Conservation (phyloP, 2,329 filamentous ascomycete species). For the Blastomyces emzantsi region DNA sequence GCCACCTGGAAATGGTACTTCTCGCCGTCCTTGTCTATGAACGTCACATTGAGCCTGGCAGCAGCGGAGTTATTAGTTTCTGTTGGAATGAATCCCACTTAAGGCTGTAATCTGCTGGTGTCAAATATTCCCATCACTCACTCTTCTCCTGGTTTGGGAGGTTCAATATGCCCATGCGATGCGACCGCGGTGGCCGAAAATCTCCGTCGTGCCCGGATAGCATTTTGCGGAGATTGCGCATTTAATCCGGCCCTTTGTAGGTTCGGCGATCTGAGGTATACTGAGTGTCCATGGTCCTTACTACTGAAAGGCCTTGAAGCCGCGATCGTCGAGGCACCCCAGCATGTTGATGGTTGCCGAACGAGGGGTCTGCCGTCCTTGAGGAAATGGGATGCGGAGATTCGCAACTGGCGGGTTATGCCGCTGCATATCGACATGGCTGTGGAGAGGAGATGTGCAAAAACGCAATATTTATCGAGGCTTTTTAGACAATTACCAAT, state of each 20-base stretch:
- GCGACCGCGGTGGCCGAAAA: slow-evolving; percentile 58
- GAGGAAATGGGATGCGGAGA: slow-evolving; percentile 6
- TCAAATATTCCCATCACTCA: slow-evolving; percentile 40
- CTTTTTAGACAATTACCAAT: not conserved
- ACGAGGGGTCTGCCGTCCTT: not conserved
- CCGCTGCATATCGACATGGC: slow-evolving; percentile 10
- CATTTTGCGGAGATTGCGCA: slow-evolving; percentile 14
- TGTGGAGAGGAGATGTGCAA: not conserved
- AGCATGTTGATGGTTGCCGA: slow-evolving; percentile 5
- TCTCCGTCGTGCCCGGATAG: slow-evolving; percentile 32
- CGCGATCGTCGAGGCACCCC: slow-evolving; percentile 6
- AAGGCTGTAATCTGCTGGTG: not conserved
- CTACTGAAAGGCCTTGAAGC: not conserved
- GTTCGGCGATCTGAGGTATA: slow-evolving; percentile 7
- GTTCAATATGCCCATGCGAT: slow-evolving; percentile 68
- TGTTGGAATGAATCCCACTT: not conserved
- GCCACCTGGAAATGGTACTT: slow-evolving; percentile 69
- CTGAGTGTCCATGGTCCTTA: not conserved
- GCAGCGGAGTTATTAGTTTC: not conserved
- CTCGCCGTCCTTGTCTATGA: slow-evolving; percentile 81
- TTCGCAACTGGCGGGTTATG: slow-evolving; percentile 7
- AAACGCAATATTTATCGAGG: not conserved
- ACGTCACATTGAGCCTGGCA: slow-evolving; percentile 71
- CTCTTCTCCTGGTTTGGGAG: slow-evolving; percentile 89
- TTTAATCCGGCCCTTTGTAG: slow-evolving; percentile 9